Conservation (phyloP, 2,329 filamentous ascomycete genomes). For the Zasmidium cellare region DNA sequence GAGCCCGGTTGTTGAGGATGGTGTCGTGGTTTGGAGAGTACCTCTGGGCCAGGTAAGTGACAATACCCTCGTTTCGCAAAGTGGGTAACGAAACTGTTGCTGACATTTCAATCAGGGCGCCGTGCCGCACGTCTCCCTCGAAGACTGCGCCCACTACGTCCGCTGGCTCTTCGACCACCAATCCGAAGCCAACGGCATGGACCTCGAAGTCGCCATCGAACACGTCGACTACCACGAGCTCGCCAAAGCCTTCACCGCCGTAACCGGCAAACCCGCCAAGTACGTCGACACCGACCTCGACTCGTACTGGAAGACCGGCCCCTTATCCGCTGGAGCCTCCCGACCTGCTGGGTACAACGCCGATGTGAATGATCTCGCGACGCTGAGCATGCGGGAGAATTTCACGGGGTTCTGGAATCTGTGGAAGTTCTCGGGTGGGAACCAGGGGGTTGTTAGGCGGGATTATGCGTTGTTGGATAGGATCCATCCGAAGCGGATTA, state of each 20-base stretch:
- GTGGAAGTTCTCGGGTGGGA: constrained; percentile 45
- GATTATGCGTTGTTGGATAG: constrained; percentile 54
- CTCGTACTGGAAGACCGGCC: constrained; percentile 38
- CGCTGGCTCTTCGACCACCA: constrained; percentile 34
- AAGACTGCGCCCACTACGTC: constrained; percentile 31
- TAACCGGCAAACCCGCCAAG: constrained; percentile 34
- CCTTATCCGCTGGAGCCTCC: constrained; percentile 44
- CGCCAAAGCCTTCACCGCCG: constrained; percentile 32
- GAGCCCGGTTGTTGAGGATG: constrained; percentile 27
- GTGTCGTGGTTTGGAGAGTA: constrained; percentile 26
- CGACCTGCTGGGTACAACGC: constrained; percentile 42
- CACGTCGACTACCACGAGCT: constrained; percentile 32
- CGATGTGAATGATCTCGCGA: constrained; percentile 34
- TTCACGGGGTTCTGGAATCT: constrained; percentile 55
- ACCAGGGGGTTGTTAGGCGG: constrained; percentile 44
- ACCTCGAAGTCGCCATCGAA: constrained; percentile 31
- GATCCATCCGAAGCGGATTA: constrained; percentile 53
- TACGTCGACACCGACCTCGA: constrained; percentile 30
- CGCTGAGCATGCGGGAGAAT: constrained; percentile 47
- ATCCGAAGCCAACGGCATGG: constrained; percentile 25
- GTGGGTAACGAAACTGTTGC: no score
- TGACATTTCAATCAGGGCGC: constrained; percentile 18
- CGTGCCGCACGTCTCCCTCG: constrained; percentile 29
- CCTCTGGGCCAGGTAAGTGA: constrained; percentile 22
- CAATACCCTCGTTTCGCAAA: neutral